Base-by-base conservation (phyloP, 2,329 filamentous ascomycete genomes). In the Dothistroma pini region DNA sequence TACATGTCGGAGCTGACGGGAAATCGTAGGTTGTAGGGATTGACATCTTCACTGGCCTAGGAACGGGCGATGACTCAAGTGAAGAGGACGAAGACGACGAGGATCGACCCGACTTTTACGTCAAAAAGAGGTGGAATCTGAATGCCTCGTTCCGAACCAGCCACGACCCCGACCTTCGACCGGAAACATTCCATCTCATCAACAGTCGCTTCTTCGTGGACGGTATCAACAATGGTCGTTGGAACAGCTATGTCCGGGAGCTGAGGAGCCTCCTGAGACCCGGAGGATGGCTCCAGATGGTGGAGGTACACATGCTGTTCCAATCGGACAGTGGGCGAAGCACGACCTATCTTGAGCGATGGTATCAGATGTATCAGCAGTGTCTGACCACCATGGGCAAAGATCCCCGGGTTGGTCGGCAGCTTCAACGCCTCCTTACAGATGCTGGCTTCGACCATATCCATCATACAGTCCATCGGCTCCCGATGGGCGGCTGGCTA, bases 251-350 rank as follows among this genome's bases (percentile, higher is more conserved):
- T 75, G 75, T 96, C 65, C 80, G 81, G 67, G 93, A 96, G 68
- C 89, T 96, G 62, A 84, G 85, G 66, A 82, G 85, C 22, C 82
- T 91, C 10, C 78, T 93, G 64, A 88, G 85, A 55, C 88, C 86
- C 6, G 89, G 87, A 1, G 92, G 93, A 1, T 96, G 91, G 91
- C 83, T 89, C 61, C 91, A 96, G 71, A 87, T 96, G 83, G 84
- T 90, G n/a, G 93, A 96, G 72, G 84, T 93, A 69, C 91, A 96
- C 71, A 88, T 88, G 74, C 91, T 91, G 66, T 86, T 90, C 29
- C 93, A 96, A 74, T 96, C 91, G 0, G 91, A 91, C 5, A 86
- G 85, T 35, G 63, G 69, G 3, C 57, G 44, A 25, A 65, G 66
- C 14, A 65, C 63, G 3, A 61, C 68, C 2, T 66, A 58, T 50